Evolutionary conservation across 2,329 filamentous ascomycete genomes (phyloP).

Genomic region (Alternaria arbusti): DNA sequence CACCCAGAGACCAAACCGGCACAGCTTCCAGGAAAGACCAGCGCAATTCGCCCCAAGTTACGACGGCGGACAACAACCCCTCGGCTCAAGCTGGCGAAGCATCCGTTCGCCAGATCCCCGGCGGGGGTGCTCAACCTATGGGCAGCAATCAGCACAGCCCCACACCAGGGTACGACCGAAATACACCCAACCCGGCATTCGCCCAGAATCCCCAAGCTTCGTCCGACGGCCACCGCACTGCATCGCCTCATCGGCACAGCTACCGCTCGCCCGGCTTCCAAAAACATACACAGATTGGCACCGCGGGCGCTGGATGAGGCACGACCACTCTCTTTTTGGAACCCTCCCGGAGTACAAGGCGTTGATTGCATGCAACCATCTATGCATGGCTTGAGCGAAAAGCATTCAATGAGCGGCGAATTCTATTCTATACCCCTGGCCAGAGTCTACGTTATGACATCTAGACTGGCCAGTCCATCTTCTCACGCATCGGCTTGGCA

Average conservation of each 20-base stretch:
- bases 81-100: constrained; percentile 83
- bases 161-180: constrained; percentile 38
- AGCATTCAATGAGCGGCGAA: constrained; percentile 13
- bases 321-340: constrained; percentile 4
- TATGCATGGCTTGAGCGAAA: constrained; percentile 20
- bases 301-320: constrained; percentile 44
- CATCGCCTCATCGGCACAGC: constrained; percentile 47
- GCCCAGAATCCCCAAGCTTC: constrained; percentile 42
- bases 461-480: constrained; percentile 11
- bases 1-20: constrained; percentile 47
- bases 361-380: constrained; percentile 21
- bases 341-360: constrained; percentile 34
- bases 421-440: constrained; percentile 17
- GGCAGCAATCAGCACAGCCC: constrained; percentile 36
- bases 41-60: constrained; percentile 62
- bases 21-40: constrained; percentile 61
- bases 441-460: constrained; percentile 17
- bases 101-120: constrained; percentile 75
- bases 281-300: constrained; percentile 45
- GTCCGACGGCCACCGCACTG: constrained; percentile 43
- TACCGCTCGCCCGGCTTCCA: constrained; percentile 46
- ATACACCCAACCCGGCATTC: constrained; percentile 43
- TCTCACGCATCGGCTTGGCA: constrained; percentile 15
- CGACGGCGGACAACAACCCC: constrained; percentile 86
- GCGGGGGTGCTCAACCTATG: constrained; percentile 24